These are phyloP conservation scores for Penicillium steckii DNA, from an alignment of 495 filamentous ascomycete species.

Conservation along the genomic window DNA sequence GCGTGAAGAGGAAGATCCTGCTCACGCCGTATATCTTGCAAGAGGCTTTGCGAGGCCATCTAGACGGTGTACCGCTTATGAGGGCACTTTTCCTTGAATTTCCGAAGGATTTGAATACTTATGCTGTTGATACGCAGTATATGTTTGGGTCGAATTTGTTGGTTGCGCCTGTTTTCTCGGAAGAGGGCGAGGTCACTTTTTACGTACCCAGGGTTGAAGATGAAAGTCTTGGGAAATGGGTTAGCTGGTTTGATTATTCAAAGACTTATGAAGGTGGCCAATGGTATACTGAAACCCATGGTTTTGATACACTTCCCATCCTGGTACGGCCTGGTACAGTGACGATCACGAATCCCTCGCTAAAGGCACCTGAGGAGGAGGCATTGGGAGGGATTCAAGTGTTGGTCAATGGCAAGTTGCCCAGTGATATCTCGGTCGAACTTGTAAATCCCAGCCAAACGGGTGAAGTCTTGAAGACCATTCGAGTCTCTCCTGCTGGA, in stretches of 20 bases:
- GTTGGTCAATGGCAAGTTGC: slow-evolving; percentile 35
- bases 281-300: slow-evolving; percentile 46
- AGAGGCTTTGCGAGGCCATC: slow-evolving; percentile 48
- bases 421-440: slow-evolving; percentile 24
- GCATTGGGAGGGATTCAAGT: slow-evolving; percentile 37
- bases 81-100: slow-evolving; percentile 65
- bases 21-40: slow-evolving; percentile 63
- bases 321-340: slow-evolving; percentile 39
- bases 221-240: slow-evolving; percentile 51
- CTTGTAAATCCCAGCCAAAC: slow-evolving; percentile 35
- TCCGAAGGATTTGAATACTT: slow-evolving; percentile 59
- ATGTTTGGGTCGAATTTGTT: slow-evolving; percentile 61
- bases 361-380: slow-evolving; percentile 36
- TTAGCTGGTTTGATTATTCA: slow-evolving; percentile 42
- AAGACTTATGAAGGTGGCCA: slow-evolving; percentile 39
- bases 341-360: slow-evolving; percentile 31
- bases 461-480: slow-evolving; percentile 31
- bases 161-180: slow-evolving; percentile 60
- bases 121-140: slow-evolving; percentile 65
- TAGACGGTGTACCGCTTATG: slow-evolving; percentile 52
- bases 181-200: slow-evolving; percentile 57
- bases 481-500: slow-evolving; percentile 14
- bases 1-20: slow-evolving; percentile 59
- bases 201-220: slow-evolving; percentile 51
- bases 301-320: slow-evolving; percentile 41